A percentile compares a stretch with the other conserved stretches of the same genome.
These are phyloP conservation scores for Cylindrodendrum hubeiense DNA, from an alignment of 2,329 filamentous ascomycete species.

Conservation along the genomic window DNA sequence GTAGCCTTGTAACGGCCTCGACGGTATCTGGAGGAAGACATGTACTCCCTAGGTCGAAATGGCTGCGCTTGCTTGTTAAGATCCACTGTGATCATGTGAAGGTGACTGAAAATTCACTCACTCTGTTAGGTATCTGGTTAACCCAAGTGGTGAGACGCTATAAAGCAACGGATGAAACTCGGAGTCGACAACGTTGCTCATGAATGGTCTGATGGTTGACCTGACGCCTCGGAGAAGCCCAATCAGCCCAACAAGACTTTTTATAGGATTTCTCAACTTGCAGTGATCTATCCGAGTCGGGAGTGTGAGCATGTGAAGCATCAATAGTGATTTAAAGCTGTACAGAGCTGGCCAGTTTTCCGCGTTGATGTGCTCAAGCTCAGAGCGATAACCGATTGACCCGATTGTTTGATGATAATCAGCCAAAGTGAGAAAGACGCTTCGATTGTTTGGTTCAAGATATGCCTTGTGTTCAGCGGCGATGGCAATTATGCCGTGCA, in stretches of 20 bases:
- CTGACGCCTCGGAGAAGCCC: slow-evolving; percentile 35
- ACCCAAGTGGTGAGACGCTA: slow-evolving; percentile 22
- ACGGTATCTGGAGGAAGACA: background rate
- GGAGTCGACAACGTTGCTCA: slow-evolving; percentile 27
- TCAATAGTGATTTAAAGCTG: slow-evolving; percentile 56
- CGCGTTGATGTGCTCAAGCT: slow-evolving; percentile 30
- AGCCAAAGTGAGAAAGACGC: slow-evolving; percentile 34
- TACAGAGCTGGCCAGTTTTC: slow-evolving; percentile 49
- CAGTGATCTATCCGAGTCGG: slow-evolving; percentile 31
- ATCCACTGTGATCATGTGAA: background rate
- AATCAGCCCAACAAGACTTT: slow-evolving; percentile 34
- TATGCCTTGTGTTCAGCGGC: slow-evolving; percentile 41
- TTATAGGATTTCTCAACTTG: slow-evolving; percentile 31
- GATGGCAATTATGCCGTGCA: slow-evolving; percentile 37
- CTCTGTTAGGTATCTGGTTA: background rate
- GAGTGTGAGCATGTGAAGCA: slow-evolving; percentile 44
- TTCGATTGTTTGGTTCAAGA: slow-evolving; percentile 24
- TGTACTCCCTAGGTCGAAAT: background rate
- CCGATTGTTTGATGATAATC: slow-evolving; percentile 42
- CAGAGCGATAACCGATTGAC: slow-evolving; percentile 41
- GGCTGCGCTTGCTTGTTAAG: background rate
- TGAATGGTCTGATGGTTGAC: slow-evolving; percentile 31
- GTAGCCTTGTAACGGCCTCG: background rate
- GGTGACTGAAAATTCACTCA: background rate
- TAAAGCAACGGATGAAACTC: slow-evolving; percentile 40